Evolutionary conservation across 2,329 filamentous ascomycete genomes (phyloP), one percentile per base, ranked within the genome.

Genomic region (Colletotrichum brevisporum): DNA sequence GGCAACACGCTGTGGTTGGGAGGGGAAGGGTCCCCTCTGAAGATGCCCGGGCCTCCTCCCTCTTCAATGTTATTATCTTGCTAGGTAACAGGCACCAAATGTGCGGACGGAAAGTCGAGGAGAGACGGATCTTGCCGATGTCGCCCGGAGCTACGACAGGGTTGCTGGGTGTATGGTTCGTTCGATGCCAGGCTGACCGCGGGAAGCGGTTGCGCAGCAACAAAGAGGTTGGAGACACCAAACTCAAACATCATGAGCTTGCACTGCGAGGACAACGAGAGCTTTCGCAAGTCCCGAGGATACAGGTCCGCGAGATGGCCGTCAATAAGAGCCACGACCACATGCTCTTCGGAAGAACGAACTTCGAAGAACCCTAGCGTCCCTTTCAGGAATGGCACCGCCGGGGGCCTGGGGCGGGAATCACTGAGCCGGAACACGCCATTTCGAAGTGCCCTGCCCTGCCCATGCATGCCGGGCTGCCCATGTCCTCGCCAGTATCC

Each of bases 341-440:
- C 45, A 43, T 43, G 41, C 41, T 43, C 16, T n/a, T 43, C 31
- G 31, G 31, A 36, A 52, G 50, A 52, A 16, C 21, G 26, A 24
- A 24, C 21, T 24, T 24, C 21, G 21, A 52, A n/a, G n/a, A 43
- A n/a, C 41, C 21, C 10, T 12, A 27, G 27, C 18, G 52, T 36
- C 27, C 31, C 18, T 3, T 45, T 24, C 36, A 47, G 26, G 18
- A n/a, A 9, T 47, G 26, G 26, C 13, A 27, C 54, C n/a, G 31
- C 13, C 21, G 21, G 21, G 21, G 21, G 21, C 21, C 21, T 12
- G 50, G 18, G 21, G 15, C 50, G 48, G 54, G 59, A 36, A 54
- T 59, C 26, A 21, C 41, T 43, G 18, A 59, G 36, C 54, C 62
- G 50, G 51, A 61, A 51, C 62, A 69, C 50, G 50, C 54, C 55